phyloP scores from a whole-genome alignment of 306 rosid genomes.

The Castanea sativa region DNA sequence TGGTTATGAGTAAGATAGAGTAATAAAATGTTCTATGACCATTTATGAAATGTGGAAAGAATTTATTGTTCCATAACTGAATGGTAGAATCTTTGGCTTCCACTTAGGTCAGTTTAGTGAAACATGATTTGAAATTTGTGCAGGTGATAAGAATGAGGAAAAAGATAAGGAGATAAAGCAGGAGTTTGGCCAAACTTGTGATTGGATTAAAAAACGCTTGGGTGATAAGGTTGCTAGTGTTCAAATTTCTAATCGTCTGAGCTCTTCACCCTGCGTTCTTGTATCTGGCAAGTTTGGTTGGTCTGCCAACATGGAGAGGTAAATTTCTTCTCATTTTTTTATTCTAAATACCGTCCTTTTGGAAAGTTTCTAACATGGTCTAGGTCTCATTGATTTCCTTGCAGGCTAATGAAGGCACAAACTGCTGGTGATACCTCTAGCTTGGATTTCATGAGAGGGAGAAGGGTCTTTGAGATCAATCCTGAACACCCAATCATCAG shows the following conservation, averaged over 20 bases:
- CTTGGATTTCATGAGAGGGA: conserved; percentile 93
- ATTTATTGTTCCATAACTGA: not conserved
- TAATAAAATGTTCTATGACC: not conserved
- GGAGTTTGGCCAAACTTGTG: conserved; percentile 84
- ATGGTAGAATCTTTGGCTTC: not conserved
- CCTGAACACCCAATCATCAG: conserved; percentile 80
- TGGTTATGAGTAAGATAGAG: not conserved
- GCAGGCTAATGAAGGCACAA: conserved; percentile 93
- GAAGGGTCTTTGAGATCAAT: conserved; percentile 97
- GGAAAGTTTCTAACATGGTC: not conserved
- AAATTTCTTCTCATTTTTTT: conserved; percentile 8
- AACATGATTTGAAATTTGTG: conserved; percentile 17
- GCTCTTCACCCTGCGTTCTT: conserved; percentile 94
- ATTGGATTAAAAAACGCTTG: conserved; percentile 89
- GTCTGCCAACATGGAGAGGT: conserved; percentile 99
- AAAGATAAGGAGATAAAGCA: conserved; percentile 83
- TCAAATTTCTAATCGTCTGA: conserved; percentile 84
- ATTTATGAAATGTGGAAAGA: not conserved
- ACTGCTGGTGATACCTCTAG: conserved; percentile 78
- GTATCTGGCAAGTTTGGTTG: conserved; percentile 97
- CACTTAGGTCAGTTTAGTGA: not conserved
- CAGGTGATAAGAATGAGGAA: conserved; percentile 94
- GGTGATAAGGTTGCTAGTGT: conserved; percentile 93
- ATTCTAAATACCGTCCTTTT: conserved; percentile 5
- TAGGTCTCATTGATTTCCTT: conserved; percentile 19